Evolutionary conservation across 164 flowering plant species (phyloP).

Genomic region (Santalum album): DNA sequence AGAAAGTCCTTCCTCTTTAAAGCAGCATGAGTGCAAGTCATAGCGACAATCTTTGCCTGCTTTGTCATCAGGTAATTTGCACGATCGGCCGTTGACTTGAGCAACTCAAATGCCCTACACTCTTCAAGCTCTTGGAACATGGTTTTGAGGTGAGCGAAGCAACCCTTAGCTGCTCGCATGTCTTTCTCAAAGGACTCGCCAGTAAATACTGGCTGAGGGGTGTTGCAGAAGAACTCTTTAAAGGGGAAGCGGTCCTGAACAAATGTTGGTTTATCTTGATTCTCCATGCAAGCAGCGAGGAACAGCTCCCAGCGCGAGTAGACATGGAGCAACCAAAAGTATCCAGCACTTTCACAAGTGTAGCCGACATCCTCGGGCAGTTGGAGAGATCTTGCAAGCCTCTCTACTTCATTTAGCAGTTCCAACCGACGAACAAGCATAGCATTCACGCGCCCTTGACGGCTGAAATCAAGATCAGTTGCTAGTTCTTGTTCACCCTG

Average conservation of each 20-base stretch:
- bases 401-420: constrained; percentile 85
- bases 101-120: constrained; percentile 95
- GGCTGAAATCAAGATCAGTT: constrained; percentile 96
- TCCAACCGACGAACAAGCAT: constrained; percentile 95
- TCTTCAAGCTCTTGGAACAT: constrained; percentile 97
- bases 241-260: constrained; percentile 85
- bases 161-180: constrained; percentile 91
- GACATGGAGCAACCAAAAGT: constrained; percentile 96
- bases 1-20: constrained; percentile 95
- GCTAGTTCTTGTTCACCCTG: constrained; percentile 98
- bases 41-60: constrained; percentile 97
- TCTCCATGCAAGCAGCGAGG: constrained; percentile 67
- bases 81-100: constrained; percentile 93
- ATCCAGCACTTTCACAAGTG: constrained; percentile 98
- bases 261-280: constrained; percentile 64
- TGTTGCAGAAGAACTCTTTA: constrained; percentile 68
- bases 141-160: constrained; percentile 84
- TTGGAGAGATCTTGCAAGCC: constrained; percentile 87
- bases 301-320: constrained; percentile 98
- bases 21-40: constrained; percentile 99
- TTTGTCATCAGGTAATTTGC: constrained; percentile 96
- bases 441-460: constrained; percentile 98
- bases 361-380: constrained; percentile 96
- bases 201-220: constrained; percentile 69
- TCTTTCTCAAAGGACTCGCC: constrained; percentile 86